These are phyloP conservation scores for Cladosporium austrohemisphaericum DNA, from an alignment of 2,329 filamentous ascomycete genomes.

Conservation along the genomic window DNA sequence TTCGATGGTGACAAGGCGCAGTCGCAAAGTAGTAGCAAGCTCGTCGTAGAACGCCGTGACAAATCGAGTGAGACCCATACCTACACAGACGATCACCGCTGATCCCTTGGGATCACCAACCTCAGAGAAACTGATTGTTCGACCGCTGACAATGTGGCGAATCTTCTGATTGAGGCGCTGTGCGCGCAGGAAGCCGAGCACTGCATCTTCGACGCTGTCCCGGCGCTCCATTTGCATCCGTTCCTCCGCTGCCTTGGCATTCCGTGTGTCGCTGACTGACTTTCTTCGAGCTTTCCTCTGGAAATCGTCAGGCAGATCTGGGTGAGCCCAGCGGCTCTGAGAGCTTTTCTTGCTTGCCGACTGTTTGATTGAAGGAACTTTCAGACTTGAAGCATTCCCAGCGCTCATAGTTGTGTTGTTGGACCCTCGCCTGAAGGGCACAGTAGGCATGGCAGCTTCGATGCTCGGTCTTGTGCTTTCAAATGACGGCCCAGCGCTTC, in stretches of 20 bases:
- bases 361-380: background rate
- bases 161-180: constrained; percentile 85
- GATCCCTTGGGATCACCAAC: constrained; percentile 89
- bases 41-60: constrained; percentile 98
- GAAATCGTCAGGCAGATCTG: constrained; percentile 27
- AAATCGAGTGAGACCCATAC: constrained; percentile 94
- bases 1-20: constrained; percentile 90
- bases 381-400: background rate
- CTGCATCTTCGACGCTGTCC: constrained; percentile 84
- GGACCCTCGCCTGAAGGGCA: constrained; percentile 10
- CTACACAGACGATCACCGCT: constrained; percentile 93
- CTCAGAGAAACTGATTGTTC: constrained; percentile 91
- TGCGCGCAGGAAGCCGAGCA: constrained; percentile 78
- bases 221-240: constrained; percentile 51
- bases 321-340: constrained; percentile 16
- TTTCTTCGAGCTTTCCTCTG: constrained; percentile 28
- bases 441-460: constrained; percentile 11
- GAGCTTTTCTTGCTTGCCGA: background rate
- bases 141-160: constrained; percentile 76
- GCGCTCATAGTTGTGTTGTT: background rate
- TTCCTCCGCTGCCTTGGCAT: constrained; percentile 57
- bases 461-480: constrained; percentile 4
- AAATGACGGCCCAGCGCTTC: constrained; percentile 3
- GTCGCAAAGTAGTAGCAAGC: constrained; percentile 77
- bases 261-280: constrained; percentile 30